Evolutionary conservation across 2,329 filamentous ascomycete species (phyloP).

Genomic region (Bipolaris sorokiniana): DNA sequence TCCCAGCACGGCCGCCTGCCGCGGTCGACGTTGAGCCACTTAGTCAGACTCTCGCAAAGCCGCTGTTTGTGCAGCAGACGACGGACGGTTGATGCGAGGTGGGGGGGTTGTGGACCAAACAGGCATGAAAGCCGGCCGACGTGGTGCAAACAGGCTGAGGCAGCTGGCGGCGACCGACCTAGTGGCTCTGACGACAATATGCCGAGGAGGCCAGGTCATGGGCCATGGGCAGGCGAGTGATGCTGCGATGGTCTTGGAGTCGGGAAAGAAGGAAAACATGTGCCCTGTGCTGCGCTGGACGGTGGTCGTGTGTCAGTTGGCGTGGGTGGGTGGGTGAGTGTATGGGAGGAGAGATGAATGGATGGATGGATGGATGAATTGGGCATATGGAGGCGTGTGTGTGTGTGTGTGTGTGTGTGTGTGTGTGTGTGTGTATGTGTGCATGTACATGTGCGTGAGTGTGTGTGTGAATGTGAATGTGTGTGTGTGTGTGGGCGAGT

Average conservation of each 20-base stretch:
- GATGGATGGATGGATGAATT: too few relatives aligned
- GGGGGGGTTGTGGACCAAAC: conserved; percentile 3
- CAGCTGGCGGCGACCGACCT: conserved; percentile 7
- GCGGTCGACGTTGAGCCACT: background rate
- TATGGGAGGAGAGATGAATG: too few relatives aligned
- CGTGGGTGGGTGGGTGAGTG: too few relatives aligned
- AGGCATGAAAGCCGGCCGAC: conserved; percentile 15
- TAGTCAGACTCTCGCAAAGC: conserved; percentile 4
- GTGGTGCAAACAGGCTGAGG: conserved; percentile 8
- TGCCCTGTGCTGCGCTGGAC: background rate
- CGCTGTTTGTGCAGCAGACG: conserved; percentile 10
- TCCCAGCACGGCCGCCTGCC: too few relatives aligned
- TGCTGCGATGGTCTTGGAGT: background rate
- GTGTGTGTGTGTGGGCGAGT: too few relatives aligned
- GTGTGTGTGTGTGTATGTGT: too few relatives aligned
- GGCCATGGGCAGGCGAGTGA: background rate
- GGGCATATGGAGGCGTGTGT: background rate
- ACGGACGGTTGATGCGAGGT: conserved; percentile 14
- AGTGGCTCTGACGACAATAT: conserved; percentile 5
- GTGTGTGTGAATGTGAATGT: background rate
- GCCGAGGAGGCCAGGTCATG: background rate
- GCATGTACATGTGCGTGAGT: too few relatives aligned
- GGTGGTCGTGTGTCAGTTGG: too few relatives aligned
- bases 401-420: too few relatives aligned
- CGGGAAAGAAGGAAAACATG: conserved; percentile 13